These are phyloP conservation scores for Fusarium nodosum DNA, from an alignment of 2,329 filamentous ascomycete species.

Conservation along the genomic window DNA sequence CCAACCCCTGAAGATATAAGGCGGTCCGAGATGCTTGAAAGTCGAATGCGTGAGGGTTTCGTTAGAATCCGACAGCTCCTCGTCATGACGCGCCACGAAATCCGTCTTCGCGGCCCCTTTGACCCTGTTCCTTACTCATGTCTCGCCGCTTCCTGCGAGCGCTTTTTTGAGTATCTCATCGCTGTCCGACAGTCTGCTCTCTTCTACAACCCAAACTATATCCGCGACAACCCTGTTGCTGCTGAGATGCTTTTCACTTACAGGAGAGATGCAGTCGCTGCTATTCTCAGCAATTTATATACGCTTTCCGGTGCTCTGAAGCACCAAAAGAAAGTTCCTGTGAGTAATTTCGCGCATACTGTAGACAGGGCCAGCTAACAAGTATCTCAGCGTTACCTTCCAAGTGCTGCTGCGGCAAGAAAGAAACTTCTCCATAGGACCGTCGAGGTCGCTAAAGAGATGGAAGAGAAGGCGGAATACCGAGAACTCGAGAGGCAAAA, in stretches of 20 bases:
- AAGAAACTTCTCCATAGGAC: slow-evolving; percentile 66
- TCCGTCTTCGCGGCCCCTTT: slow-evolving; percentile 69
- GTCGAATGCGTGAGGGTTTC: slow-evolving; percentile 71
- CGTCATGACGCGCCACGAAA: slow-evolving; percentile 69
- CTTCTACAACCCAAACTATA: slow-evolving; percentile 68
- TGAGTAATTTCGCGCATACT: slow-evolving; percentile 45
- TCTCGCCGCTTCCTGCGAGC: slow-evolving; percentile 68
- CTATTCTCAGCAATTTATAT: slow-evolving; percentile 70
- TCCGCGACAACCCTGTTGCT: slow-evolving; percentile 64
- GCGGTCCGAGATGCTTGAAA: slow-evolving; percentile 70
- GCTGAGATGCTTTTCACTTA: slow-evolving; percentile 63
- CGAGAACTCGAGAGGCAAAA: slow-evolving; percentile 53
- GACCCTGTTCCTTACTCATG: slow-evolving; percentile 69
- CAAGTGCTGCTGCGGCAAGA: slow-evolving; percentile 67
- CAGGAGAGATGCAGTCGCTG: slow-evolving; percentile 69
- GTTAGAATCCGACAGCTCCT: slow-evolving; percentile 69
- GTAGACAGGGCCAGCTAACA: slow-evolving; percentile 4
- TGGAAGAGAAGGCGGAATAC: slow-evolving; percentile 41
- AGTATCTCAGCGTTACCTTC: slow-evolving; percentile 63
- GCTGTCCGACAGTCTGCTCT: slow-evolving; percentile 69
- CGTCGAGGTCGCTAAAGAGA: slow-evolving; percentile 60
- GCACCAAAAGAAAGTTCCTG: slow-evolving; percentile 63
- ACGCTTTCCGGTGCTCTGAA: slow-evolving; percentile 68
- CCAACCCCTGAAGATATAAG: slow-evolving; percentile 66
- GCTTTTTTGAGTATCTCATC: slow-evolving; percentile 71